These are phyloP conservation scores for Dichotomocladium elegans DNA, from an alignment of 371 early-diverging fungal genomes.

Conservation along the genomic window DNA sequence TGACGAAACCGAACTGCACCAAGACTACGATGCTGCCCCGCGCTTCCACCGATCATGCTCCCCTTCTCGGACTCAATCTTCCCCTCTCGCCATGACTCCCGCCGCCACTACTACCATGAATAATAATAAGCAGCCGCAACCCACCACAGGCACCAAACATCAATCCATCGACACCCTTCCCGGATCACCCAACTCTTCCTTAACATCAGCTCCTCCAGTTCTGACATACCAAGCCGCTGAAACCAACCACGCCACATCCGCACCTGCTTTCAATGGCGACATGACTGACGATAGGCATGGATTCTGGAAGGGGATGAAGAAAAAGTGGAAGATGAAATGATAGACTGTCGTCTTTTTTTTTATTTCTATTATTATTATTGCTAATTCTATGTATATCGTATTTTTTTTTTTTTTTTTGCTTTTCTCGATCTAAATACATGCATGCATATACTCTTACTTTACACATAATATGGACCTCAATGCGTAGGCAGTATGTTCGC, in stretches of 20 bases:
- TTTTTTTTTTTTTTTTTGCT: too few relatives aligned
- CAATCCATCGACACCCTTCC: not conserved
- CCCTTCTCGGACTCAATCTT: too few relatives aligned
- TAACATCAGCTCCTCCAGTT: slow-evolving; percentile 1
- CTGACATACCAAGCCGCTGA: not conserved
- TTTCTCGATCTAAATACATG: too few relatives aligned
- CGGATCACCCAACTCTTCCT: not conserved
- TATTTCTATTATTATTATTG: not conserved
- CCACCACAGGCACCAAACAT: too few relatives aligned
- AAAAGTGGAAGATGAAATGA: slow-evolving; percentile 19
- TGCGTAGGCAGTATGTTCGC: not conserved
- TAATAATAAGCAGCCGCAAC: not conserved
- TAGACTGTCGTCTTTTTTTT: not conserved
- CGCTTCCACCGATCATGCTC: too few relatives aligned
- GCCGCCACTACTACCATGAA: not conserved
- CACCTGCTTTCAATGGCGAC: not conserved
- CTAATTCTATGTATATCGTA: not conserved
- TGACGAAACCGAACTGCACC: too few relatives aligned
- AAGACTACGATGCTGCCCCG: not conserved
- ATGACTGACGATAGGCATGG: not conserved
- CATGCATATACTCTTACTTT: not conserved
- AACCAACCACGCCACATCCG: slow-evolving; percentile 6
- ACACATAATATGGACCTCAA: too few relatives aligned
- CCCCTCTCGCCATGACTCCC: not conserved
- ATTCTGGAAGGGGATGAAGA: slow-evolving; percentile 26